Conservation (phyloP, 2,329 filamentous ascomycete species). For the Alternaria alternata region DNA sequence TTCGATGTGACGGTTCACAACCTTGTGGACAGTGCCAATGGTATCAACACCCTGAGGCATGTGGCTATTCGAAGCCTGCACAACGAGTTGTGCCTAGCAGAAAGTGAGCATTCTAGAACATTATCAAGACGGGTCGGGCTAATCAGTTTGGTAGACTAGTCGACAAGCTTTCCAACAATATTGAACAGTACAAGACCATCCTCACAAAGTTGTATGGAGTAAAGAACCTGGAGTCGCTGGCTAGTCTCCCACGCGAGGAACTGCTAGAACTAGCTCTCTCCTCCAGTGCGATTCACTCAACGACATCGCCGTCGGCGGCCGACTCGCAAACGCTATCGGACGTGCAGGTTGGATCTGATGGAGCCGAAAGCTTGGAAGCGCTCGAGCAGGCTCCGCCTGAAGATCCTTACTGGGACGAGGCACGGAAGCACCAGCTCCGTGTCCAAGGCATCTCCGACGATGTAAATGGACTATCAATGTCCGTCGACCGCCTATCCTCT, state of each 20-base stretch:
- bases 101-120: slow-evolving; percentile 63
- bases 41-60: slow-evolving; percentile 79
- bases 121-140: slow-evolving; percentile 51
- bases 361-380: slow-evolving; percentile 62
- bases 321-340: slow-evolving; percentile 47
- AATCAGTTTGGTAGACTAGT: slow-evolving; percentile 64
- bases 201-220: slow-evolving; percentile 55
- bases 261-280: slow-evolving; percentile 56
- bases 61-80: slow-evolving; percentile 82
- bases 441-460: slow-evolving; percentile 69
- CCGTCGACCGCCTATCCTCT: slow-evolving; percentile 68
- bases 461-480: slow-evolving; percentile 71
- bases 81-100: slow-evolving; percentile 79
- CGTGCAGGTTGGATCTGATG: slow-evolving; percentile 55
- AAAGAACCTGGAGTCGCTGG: slow-evolving; percentile 52
- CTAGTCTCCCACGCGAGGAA: slow-evolving; percentile 53
- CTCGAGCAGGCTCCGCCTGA: slow-evolving; percentile 75
- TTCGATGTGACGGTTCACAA: slow-evolving; percentile 82
- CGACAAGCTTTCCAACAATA: slow-evolving; percentile 61
- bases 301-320: slow-evolving; percentile 43
- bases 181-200: slow-evolving; percentile 57
- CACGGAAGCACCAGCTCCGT: slow-evolving; percentile 51
- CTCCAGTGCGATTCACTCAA: slow-evolving; percentile 46
- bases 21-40: slow-evolving; percentile 85
- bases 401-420: slow-evolving; percentile 74